Evolutionary conservation across 345 rosid genomes (phyloP), one percentile per base, ranked within the genome.

Genomic region (Murraya paniculata): DNA sequence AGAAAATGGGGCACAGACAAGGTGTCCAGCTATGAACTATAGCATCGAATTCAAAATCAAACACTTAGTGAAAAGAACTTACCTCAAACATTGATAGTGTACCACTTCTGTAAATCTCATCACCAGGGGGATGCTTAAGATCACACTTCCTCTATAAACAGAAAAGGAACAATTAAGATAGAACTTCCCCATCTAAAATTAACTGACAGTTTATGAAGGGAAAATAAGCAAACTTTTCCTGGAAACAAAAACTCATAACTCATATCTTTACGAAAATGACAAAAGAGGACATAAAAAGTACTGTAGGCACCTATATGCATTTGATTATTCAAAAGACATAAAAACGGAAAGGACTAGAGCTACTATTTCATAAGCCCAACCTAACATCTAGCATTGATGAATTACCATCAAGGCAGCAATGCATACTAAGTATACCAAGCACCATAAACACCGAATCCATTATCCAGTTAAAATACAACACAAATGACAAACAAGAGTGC

Each of bases 21-120:
- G 41, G n/a, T 7, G n/a, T 33, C 78, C 53, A n/a, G 8, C 62
- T 24, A 24, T 31, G 35, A 65, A 24, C 62, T 53, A 65, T 13
- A 8, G 56, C 19, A 65, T 11, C n/a, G 5, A 48, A 48, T 31
- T 60, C 8, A 70, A 64, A 69, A 18, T 53, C 62, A 59, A 39
- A 74, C 13, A 22, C 7, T 41, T 33, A 36, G 76, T 21, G 2
- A 33, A 35, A 68, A 70, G 3, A 45, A 58, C 79, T 81, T 84
- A 94, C 98, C 98, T 97, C 98, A 88, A 97, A 97, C 99, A 97
- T 97, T 70, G 99, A 97, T 82, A 97, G 78, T 10, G 98, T 97
- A 78, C 98, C 97, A 71, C 99, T 85, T 81, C 99, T 89, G 75
- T 97, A 97, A 78, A 97, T 97, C 89, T 94, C 99, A 83, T 97